Conservation (phyloP, 192 early-diverging fungal genomes). For the Rhizoclosmatium sp. region DNA sequence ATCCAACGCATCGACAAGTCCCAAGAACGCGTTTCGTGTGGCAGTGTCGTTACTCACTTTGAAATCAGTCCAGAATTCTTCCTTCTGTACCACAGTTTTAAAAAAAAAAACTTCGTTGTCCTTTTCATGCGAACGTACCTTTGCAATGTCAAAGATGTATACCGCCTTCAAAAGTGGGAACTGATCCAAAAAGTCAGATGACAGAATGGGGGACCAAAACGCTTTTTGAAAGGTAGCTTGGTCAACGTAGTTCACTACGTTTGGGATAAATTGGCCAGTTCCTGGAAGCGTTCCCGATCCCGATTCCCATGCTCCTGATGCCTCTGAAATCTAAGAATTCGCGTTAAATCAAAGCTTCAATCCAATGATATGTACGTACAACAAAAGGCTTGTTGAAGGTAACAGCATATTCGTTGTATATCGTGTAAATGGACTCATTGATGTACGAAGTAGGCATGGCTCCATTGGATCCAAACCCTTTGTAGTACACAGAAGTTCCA, state of each 20-base stretch:
- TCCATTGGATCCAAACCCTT: slow-evolving; percentile 26
- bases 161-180: slow-evolving; percentile 11
- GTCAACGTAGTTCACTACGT: neutral
- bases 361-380: neutral
- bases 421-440: neutral
- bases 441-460: neutral
- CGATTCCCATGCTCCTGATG: slow-evolving; percentile 31
- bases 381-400: slow-evolving; percentile 28
- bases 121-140: no score
- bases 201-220: slow-evolving; percentile 23
- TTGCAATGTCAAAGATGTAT: slow-evolving; percentile 31
- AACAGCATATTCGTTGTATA: slow-evolving; percentile 16
- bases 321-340: slow-evolving; percentile 28
- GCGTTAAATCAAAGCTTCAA: no score
- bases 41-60: slow-evolving; percentile 17
- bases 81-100: neutral
- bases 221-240: slow-evolving; percentile 12
- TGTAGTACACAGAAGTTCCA: slow-evolving; percentile 31
- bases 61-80: slow-evolving; percentile 35
- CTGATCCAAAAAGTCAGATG: slow-evolving; percentile 6
- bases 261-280: slow-evolving; percentile 1
- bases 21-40: neutral
- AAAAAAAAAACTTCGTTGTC: no score
- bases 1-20: slow-evolving; percentile 24
- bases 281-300: slow-evolving; percentile 5